Evolutionary conservation across 352 stramenopile genomes (phyloP), one percentile per base, ranked within the genome.

Genomic region (Phytophthora gonapodyides): DNA sequence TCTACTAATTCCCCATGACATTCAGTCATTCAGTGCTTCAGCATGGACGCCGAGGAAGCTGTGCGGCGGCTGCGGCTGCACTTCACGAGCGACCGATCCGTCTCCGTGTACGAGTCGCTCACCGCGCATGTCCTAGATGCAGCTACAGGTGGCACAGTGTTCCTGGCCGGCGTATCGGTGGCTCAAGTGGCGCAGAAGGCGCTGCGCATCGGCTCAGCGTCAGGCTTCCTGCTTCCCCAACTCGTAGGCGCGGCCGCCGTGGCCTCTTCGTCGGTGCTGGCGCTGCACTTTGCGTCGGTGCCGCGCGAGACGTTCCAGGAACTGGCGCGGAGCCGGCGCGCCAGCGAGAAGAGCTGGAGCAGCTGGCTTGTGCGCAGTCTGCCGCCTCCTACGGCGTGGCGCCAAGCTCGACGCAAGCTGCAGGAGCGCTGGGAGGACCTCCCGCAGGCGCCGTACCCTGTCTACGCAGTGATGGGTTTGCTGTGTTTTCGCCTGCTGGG

Each of bases 401-500:
- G 40, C 41, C 50, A 54, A 13, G 36, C 57, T n/a, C 61, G 61
- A 19, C 47, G 36, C 30, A 79, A 75, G 41, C 35, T 82, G 11
- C 43, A 60, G 30, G 51, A 76, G 30, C 77, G 80, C 24, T 59
- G 67, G 21, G 73, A 74, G 12, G 67, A 78, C 16, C 61, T 86
- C 7, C 31, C 45, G 10, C 71, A 87, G 30, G 71, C 80, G 11
- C 84, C 84, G 15, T 78, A 80, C n/a, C 62, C 79, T 0, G 75
- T 89, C 13, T 91, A 91, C 43, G 80, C 86, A 71, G 30, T 76
- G 2, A 94, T 92, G 81, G 80, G 84, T 1, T 10, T 91, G n/a
- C 36, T 91, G 24, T 86, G 82, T 55, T 94, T 94, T 57, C 82
- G 73, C 40, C 74, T 94, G 59, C 69, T 96, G 7, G 87, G 87